phyloP scores from a whole-genome alignment of 2,329 filamentous ascomycete genomes.

The Beauveria caledonica region DNA sequence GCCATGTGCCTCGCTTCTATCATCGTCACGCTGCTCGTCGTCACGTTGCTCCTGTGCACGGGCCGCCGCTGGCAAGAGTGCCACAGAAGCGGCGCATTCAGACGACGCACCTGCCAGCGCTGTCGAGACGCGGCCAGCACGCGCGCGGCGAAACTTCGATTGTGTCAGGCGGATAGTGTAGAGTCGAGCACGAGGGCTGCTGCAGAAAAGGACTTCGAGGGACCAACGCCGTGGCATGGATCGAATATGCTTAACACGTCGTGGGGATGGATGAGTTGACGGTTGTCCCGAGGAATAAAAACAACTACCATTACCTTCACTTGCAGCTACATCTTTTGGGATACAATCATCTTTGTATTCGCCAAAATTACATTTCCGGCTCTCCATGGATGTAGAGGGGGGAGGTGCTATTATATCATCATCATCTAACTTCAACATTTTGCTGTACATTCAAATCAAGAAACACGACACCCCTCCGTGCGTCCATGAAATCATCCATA shows the following conservation, averaged over 20 bases:
- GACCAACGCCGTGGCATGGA: conserved; percentile 4
- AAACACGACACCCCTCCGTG: conserved; percentile 32
- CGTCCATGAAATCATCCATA: conserved; percentile 36
- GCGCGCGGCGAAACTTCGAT: neutral
- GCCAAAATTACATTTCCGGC: conserved; percentile 4
- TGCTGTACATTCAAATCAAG: conserved; percentile 23
- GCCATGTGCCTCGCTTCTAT: neutral
- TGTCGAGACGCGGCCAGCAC: neutral
- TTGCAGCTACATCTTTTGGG: neutral
- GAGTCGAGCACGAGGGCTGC: neutral
- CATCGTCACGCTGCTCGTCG: neutral
- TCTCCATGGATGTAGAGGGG: conserved; percentile 36
- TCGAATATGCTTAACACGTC: conserved; percentile 11
- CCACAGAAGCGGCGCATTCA: neutral
- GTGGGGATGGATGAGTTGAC: conserved; percentile 9
- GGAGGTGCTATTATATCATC: conserved; percentile 46
- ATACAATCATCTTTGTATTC: neutral
- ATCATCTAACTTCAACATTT: conserved; percentile 33
- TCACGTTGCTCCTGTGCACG: neutral
- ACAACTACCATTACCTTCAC: neutral
- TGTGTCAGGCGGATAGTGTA: neutral
- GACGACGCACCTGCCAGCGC: neutral
- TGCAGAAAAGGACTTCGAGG: neutral
- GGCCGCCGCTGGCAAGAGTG: neutral
- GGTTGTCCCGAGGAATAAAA: no score